Percentiles rank a stretch among this genome's conserved stretches.
Evolutionary conservation across 2,329 filamentous ascomycete species (phyloP).

Genomic region (Elsinoe ampelina): DNA sequence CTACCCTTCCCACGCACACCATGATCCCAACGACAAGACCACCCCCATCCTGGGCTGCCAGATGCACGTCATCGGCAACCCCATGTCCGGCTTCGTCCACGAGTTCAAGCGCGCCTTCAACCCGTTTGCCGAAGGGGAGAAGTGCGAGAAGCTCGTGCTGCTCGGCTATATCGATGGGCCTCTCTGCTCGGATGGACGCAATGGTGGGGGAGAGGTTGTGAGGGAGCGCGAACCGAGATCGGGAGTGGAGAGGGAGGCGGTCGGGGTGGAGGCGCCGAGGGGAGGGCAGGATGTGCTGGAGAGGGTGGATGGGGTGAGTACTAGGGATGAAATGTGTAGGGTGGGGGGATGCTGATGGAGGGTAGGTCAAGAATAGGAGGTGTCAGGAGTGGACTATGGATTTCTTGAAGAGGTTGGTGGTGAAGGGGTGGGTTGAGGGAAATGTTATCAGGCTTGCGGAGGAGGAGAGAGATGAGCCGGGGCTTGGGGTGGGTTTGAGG

Average conservation of each 20-base stretch:
- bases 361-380: conserved; percentile 9
- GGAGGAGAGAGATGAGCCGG: conserved; percentile 14
- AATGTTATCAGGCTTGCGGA: conserved; percentile 8
- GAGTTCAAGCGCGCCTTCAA: conserved; percentile 9
- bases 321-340: background rate
- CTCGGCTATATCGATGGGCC: background rate
- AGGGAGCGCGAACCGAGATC: background rate
- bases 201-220: background rate
- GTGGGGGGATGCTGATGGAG: background rate
- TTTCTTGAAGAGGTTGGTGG: conserved; percentile 3
- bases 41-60: background rate
- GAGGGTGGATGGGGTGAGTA: background rate
- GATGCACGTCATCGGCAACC: conserved; percentile 11
- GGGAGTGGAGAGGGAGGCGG: background rate
- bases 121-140: background rate
- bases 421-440: background rate
- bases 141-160: background rate
- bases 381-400: conserved; percentile 15
- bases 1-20: background rate
- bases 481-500: conserved; percentile 46
- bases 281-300: background rate
- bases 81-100: background rate
- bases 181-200: background rate
- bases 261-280: background rate
- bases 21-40: background rate